A percentile compares a stretch with the other conserved stretches of the same genome.
Evolutionary conservation across 2,329 filamentous ascomycete genomes (phyloP).

Genomic region (Venturiaceae sp.): DNA sequence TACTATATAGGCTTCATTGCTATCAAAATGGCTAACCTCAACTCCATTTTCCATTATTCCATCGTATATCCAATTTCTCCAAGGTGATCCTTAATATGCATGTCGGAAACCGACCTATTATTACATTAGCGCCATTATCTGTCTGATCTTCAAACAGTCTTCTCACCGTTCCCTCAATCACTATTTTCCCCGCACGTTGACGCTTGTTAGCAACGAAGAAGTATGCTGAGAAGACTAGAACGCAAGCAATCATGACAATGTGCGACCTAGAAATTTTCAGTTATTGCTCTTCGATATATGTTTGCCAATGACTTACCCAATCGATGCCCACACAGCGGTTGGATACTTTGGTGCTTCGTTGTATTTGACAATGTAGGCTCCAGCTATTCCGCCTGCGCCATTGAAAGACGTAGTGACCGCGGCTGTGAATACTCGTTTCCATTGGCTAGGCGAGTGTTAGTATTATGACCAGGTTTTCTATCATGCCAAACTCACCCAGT

Average conservation of each 20-base stretch:
- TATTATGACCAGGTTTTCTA: no score
- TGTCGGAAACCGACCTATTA: conserved; percentile 33
- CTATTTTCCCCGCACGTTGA: conserved; percentile 35
- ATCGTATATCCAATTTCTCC: not conserved
- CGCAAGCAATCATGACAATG: conserved; percentile 46
- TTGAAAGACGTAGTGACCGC: conserved; percentile 52
- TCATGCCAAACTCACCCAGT: conserved; percentile 27
- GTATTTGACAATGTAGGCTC: conserved; percentile 54
- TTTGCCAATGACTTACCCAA: conserved; percentile 31
- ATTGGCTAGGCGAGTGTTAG: no score
- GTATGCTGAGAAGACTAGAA: conserved; percentile 41
- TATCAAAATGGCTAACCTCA: no score
- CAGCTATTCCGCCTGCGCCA: conserved; percentile 54
- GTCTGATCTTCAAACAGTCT: conserved; percentile 6
- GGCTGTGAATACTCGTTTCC: conserved; percentile 54
- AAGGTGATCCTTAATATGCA: conserved; percentile 22
- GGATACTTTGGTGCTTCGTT: conserved; percentile 52
- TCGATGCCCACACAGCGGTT: conserved; percentile 59
- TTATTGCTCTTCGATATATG: not conserved
- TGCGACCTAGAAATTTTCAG: conserved; percentile 33
- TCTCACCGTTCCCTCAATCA: conserved; percentile 39
- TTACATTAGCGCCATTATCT: conserved; percentile 9
- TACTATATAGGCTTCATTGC: no score
- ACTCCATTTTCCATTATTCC: not conserved
- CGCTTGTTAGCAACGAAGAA: conserved; percentile 43